A percentile compares a stretch with the other conserved stretches of the same genome.
phyloP scores from a whole-genome alignment of 1,284 basidiomycete genomes.

The Ceratobasidium sp. region DNA sequence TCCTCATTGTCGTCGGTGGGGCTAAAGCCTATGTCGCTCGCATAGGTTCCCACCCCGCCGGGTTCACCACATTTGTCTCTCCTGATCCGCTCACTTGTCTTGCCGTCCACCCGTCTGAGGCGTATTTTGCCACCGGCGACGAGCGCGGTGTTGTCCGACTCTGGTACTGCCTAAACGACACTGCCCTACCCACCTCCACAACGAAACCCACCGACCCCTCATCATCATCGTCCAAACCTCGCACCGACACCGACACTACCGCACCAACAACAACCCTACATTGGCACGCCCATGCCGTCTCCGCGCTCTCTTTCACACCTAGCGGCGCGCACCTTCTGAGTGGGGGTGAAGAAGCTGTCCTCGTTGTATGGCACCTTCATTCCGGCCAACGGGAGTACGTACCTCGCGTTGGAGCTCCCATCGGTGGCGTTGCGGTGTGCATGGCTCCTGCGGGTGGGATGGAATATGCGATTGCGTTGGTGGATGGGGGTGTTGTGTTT shows the following conservation, averaged over 20 bases:
- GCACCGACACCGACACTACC: slow-evolving; percentile 75
- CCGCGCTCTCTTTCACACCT: slow-evolving; percentile 86
- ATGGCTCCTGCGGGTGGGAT: slow-evolving; percentile 72
- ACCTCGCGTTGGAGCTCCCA: slow-evolving; percentile 91
- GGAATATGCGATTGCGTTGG: slow-evolving; percentile 87
- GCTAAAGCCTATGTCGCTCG: slow-evolving; percentile 88
- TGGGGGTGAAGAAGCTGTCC: slow-evolving; percentile 95
- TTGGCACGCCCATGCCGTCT: slow-evolving; percentile 98
- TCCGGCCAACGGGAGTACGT: slow-evolving; percentile 90
- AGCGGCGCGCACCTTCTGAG: slow-evolving; percentile 95
- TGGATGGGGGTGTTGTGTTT: slow-evolving; percentile 87
- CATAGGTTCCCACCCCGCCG: slow-evolving; percentile 52
- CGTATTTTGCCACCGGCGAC: slow-evolving; percentile 97
- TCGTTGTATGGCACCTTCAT: slow-evolving; percentile 96
- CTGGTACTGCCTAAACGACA: slow-evolving; percentile 90
- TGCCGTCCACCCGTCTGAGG: slow-evolving; percentile 89
- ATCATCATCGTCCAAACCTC: slow-evolving; percentile 36
- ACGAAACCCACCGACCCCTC: slow-evolving; percentile 57
- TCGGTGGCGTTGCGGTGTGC: slow-evolving; percentile 74
- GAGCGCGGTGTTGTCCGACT: slow-evolving; percentile 85
- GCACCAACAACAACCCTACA: slow-evolving; percentile 90
- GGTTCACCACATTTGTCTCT: slow-evolving; percentile 87
- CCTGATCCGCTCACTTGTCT: slow-evolving; percentile 87
- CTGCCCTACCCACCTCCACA: slow-evolving; percentile 49
- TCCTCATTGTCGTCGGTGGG: slow-evolving; percentile 85